These are phyloP conservation scores for Aspergillus caelatus DNA, from an alignment of 2,329 filamentous ascomycete species.

Conservation along the genomic window DNA sequence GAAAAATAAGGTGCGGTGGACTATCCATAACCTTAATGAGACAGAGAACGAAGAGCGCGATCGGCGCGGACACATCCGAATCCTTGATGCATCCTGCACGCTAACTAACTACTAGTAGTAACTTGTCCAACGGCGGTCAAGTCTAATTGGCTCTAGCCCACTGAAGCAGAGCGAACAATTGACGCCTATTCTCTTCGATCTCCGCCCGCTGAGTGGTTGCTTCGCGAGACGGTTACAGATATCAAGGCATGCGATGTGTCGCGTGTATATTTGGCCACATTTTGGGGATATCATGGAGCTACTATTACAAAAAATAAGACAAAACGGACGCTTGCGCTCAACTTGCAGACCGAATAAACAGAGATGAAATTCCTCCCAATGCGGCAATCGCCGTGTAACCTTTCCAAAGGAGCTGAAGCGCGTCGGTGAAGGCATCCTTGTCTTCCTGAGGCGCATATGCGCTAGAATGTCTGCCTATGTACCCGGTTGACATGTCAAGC, in stretches of 20 bases:
- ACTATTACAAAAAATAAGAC: not conserved
- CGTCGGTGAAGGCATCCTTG: constrained; percentile 22
- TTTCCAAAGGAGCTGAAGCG: constrained; percentile 31
- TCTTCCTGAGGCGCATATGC: constrained; percentile 10
- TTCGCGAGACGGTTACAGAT: not conserved
- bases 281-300: not conserved
- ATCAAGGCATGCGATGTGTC: not conserved
- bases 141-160: not conserved
- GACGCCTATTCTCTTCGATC: not conserved
- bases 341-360: constrained; percentile 1
- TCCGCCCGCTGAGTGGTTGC: not conserved
- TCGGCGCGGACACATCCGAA: constrained; percentile 3
- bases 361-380: constrained; percentile 23
- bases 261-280: not conserved
- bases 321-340: not conserved
- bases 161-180: not conserved
- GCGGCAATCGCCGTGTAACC: constrained; percentile 29
- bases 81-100: not conserved
- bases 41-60: not conserved
- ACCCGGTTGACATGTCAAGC: not conserved
- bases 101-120: not conserved
- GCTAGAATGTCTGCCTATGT: not conserved
- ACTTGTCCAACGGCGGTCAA: not conserved
- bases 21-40: not conserved
- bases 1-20: not conserved